These are phyloP conservation scores for Aspergillus taichungensis DNA, from an alignment of 495 filamentous ascomycete genomes.

Conservation along the genomic window DNA sequence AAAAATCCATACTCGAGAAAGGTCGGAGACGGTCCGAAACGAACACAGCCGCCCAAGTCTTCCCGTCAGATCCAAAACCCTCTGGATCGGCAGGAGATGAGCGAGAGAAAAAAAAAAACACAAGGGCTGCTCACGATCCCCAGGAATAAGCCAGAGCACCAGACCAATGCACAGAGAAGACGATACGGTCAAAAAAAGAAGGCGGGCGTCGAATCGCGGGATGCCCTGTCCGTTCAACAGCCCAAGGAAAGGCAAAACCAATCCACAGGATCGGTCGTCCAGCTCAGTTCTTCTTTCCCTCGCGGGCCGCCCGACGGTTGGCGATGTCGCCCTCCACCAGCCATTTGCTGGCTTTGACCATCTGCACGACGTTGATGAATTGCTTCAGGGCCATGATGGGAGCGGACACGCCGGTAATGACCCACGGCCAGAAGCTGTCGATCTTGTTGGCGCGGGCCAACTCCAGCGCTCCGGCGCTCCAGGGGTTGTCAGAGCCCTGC, in stretches of 20 bases:
- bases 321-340: constrained; percentile 74
- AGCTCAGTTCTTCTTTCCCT: constrained; percentile 20
- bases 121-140: constrained; percentile 9
- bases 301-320: constrained; percentile 20
- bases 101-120: constrained; percentile 9
- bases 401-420: constrained; percentile 68
- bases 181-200: constrained; percentile 1
- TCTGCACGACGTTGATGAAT: constrained; percentile 84
- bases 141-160: constrained; percentile 31
- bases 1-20: not conserved
- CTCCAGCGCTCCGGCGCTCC: constrained; percentile 86
- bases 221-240: not conserved
- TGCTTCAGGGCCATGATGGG: constrained; percentile 91
- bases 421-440: constrained; percentile 76
- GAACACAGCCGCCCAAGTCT: constrained; percentile 2
- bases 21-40: too few species aligned
- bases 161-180: constrained; percentile 30
- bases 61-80: not conserved
- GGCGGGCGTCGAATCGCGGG: not conserved
- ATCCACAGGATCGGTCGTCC: not conserved
- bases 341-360: constrained; percentile 89
- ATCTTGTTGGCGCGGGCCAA: constrained; percentile 91
- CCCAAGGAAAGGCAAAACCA: not conserved
- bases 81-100: not conserved
- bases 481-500: constrained; percentile 64